phyloP scores from a whole-genome alignment of 108 stramenopile species.

The Skeletonema tropicum region DNA sequence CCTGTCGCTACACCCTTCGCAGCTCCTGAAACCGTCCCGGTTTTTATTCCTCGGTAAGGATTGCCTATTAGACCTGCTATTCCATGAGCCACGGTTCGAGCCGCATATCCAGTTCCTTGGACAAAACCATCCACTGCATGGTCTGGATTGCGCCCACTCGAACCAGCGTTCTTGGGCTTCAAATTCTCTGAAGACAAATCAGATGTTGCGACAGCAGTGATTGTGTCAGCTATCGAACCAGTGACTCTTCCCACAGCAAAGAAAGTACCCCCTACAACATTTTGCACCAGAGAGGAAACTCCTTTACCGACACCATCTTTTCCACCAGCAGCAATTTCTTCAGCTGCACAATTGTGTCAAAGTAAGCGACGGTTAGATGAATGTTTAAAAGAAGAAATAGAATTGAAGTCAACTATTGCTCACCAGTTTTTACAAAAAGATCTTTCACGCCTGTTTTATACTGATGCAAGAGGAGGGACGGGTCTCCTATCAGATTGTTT shows the following conservation, averaged over 20 bases:
- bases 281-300: slow-evolving; percentile 26
- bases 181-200: slow-evolving; percentile 37
- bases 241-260: slow-evolving; percentile 27
- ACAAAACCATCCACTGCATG: slow-evolving; percentile 38
- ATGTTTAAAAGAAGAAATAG: not conserved
- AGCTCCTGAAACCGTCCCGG: slow-evolving; percentile 18
- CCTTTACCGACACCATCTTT: slow-evolving; percentile 46
- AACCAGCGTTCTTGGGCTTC: slow-evolving; percentile 28
- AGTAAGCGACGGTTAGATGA: not conserved
- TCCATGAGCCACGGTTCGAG: slow-evolving; percentile 29
- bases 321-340: slow-evolving; percentile 40
- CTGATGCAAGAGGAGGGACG: slow-evolving; percentile 40
- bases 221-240: slow-evolving; percentile 21
- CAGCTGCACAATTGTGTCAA: slow-evolving; percentile 7
- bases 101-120: slow-evolving; percentile 33
- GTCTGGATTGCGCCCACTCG: slow-evolving; percentile 21
- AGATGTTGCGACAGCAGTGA: slow-evolving; percentile 31
- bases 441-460: slow-evolving; percentile 42
- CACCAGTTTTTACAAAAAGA: slow-evolving; percentile 34
- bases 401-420: not conserved
- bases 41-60: slow-evolving; percentile 40
- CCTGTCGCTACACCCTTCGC: slow-evolving; percentile 39
- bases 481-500: slow-evolving; percentile 37
- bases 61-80: slow-evolving; percentile 44
- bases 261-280: slow-evolving; percentile 43